Evolutionary conservation across 305 asterid genomes (phyloP).

Genomic region (Rubia balearica): DNA sequence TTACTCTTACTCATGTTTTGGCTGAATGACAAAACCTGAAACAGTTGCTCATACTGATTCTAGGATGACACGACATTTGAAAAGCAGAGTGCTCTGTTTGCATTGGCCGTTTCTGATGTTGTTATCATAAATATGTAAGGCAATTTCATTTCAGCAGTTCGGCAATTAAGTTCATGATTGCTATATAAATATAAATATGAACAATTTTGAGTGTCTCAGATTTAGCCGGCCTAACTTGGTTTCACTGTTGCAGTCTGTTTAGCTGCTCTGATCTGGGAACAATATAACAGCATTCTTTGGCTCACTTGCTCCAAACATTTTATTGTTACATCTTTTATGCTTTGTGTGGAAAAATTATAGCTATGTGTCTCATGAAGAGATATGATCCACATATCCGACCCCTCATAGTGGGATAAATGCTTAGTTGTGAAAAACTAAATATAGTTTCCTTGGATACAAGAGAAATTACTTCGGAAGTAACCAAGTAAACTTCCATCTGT

Average conservation of each 20-base stretch:
- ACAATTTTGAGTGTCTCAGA: neutral
- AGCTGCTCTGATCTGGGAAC: neutral
- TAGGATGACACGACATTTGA: constrained; percentile 72
- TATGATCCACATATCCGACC: neutral
- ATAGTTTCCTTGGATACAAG: neutral
- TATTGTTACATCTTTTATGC: neutral
- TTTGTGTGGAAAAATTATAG: neutral
- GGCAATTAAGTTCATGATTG: neutral
- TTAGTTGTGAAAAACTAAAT: neutral
- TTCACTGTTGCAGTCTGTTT: neutral
- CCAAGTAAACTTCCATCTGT: neutral
- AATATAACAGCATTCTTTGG: neutral
- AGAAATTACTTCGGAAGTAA: neutral
- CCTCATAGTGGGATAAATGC: neutral
- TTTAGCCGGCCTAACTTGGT: neutral
- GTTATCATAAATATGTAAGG: constrained; percentile 73
- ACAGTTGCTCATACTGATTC: constrained; percentile 17
- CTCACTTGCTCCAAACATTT: neutral
- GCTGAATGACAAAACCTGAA: neutral
- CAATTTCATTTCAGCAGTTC: neutral
- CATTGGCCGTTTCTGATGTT: constrained; percentile 61
- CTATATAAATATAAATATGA: neutral
- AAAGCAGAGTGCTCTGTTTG: constrained; percentile 65
- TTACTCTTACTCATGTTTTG: neutral
- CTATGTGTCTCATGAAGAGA: neutral